Conservation (phyloP, 2,329 filamentous ascomycete genomes). For the Ophiostoma sp. region DNA sequence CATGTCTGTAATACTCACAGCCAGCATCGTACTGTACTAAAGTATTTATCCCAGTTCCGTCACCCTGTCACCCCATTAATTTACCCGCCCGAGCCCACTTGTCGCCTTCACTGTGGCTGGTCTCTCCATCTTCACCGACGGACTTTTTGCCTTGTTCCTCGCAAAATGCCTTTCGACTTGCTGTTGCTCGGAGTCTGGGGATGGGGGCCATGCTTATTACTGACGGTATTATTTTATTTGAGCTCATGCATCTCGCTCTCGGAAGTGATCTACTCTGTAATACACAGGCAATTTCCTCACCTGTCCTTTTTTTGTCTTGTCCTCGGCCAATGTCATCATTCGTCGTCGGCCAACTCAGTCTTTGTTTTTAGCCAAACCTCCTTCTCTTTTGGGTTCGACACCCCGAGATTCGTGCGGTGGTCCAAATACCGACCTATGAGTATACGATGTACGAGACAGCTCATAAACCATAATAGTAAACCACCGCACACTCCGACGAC, state of each 20-base stretch:
- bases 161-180: background rate
- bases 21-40: background rate
- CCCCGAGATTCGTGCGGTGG: background rate
- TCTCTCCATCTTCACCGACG: background rate
- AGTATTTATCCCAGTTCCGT: background rate
- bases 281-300: background rate
- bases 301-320: background rate
- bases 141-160: background rate
- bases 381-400: slow-evolving; percentile 5
- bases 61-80: slow-evolving; percentile 3
- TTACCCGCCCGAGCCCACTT: slow-evolving; percentile 1
- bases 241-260: slow-evolving; percentile 1
- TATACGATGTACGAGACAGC: background rate
- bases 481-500: background rate
- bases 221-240: background rate
- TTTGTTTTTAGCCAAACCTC: background rate
- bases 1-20: background rate
- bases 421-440: too few relatives aligned
- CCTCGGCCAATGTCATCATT: background rate
- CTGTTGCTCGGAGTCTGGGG: background rate
- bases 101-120: background rate
- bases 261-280: background rate
- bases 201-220: background rate
- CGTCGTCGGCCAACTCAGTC: background rate
- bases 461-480: background rate